These are phyloP conservation scores for Aegilops bicornis DNA, from an alignment of 176 grass and related monocot genomes.

Conservation along the genomic window DNA sequence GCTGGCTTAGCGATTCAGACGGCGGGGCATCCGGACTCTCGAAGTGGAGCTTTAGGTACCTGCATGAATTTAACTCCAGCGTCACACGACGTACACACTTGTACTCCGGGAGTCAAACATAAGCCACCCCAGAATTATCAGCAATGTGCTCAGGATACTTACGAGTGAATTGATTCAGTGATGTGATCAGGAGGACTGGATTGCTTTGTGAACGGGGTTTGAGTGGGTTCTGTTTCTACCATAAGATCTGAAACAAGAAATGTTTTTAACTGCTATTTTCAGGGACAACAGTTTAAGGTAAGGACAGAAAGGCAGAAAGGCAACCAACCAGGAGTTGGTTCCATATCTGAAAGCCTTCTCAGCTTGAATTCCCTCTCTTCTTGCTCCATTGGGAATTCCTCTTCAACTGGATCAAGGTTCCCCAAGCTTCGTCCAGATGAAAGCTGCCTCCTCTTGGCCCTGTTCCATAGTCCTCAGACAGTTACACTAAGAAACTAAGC, in stretches of 20 bases:
- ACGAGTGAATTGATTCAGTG: slow-evolving; percentile 68
- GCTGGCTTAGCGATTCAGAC: slow-evolving; percentile 64
- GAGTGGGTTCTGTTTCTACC: slow-evolving; percentile 78
- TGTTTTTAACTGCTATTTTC: slow-evolving; percentile 2
- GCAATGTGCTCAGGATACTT: slow-evolving; percentile 33
- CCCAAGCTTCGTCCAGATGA: slow-evolving; percentile 64
- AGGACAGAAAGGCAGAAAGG: slow-evolving; percentile 2
- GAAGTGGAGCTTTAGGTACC: slow-evolving; percentile 82
- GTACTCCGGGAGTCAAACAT: slow-evolving; percentile 21
- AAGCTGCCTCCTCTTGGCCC: slow-evolving; percentile 68
- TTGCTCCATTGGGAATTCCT: slow-evolving; percentile 65
- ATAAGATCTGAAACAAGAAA: slow-evolving; percentile 55
- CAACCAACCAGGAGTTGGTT: slow-evolving; percentile 45
- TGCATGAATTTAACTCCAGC: slow-evolving; percentile 36
- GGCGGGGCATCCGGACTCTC: slow-evolving; percentile 56
- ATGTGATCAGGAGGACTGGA: slow-evolving; percentile 40
- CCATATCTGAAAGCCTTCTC: slow-evolving; percentile 58
- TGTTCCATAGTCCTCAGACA: slow-evolving; percentile 28
- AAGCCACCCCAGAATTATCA: slow-evolving; percentile 4
- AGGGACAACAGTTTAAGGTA: not conserved
- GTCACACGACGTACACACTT: slow-evolving; percentile 24
- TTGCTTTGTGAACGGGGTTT: slow-evolving; percentile 47
- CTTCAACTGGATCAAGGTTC: slow-evolving; percentile 80
- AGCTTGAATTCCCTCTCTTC: slow-evolving; percentile 61
- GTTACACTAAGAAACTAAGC: slow-evolving; percentile 16